Evolutionary conservation across 2,329 filamentous ascomycete species (phyloP), one percentile per base, ranked within the genome.

Genomic region (Fusarium mexicanum): DNA sequence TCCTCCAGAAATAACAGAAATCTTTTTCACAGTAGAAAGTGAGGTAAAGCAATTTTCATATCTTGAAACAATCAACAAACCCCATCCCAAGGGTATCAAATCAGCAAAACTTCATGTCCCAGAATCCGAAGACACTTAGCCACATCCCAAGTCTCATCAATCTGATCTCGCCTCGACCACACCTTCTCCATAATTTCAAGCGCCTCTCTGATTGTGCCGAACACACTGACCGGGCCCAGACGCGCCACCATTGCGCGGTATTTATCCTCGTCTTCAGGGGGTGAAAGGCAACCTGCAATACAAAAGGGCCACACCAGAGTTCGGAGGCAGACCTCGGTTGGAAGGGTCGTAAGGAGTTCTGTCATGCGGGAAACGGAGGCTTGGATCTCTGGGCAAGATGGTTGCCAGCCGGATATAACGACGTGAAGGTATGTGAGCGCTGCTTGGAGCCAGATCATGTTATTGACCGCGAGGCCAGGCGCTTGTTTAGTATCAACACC

Each of bases 391-490:
- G 80, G 77, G 53, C 80, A 84, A 1, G 82, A 82, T 1, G 86
- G 86, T 68, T 87, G 86, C 87, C 86, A 89, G 8, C 87, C 87
- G 3, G 83, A 84, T 7, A 87, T 81, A 26, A 88, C 85, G 8
- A 87, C 84, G 18, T 82, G 79, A 18, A 89, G 82, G 66, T 88
- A 88, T 13, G 84, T 82, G 4, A 87, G 79, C 1, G 85, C 81
- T 2, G 86, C 86, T 50, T 87, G 83, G 3, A 85, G 84, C 87
- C 87, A 89, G 47, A 87, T 83, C 20, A 80, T 80, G 72, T 82
- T 82, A 64, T 82, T 74, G 40, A 78, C 69, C 22, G 77, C 74
- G 41, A 79, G 58, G 18, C 68, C 74, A 13, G 77, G 76, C 16
- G 77, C 65, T 31, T 77, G 66, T 17, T 76, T 70, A 6, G 71